Evolutionary conservation across 2,329 filamentous ascomycete species (phyloP).

Genomic region (Phaeosphaeriaceae sp.): DNA sequence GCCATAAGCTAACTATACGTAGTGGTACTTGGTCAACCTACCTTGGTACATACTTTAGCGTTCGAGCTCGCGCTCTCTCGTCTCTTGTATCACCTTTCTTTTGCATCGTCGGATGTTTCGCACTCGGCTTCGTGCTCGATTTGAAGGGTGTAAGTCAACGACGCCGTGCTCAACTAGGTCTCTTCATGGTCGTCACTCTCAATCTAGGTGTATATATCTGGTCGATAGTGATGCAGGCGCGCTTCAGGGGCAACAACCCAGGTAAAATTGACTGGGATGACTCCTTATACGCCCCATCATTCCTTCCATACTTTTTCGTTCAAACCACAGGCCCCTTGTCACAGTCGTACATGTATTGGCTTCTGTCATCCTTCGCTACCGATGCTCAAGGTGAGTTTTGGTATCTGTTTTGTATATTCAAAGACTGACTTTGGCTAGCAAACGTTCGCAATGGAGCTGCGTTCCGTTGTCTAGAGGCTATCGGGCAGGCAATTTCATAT

Average conservation of each 20-base stretch:
- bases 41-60: constrained; percentile 53
- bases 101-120: constrained; percentile 59
- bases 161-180: constrained; percentile 55
- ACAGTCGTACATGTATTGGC: constrained; percentile 43
- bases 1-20: background rate
- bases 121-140: constrained; percentile 64
- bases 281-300: constrained; percentile 50
- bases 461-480: constrained; percentile 36
- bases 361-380: constrained; percentile 38
- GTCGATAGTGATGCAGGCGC: constrained; percentile 57
- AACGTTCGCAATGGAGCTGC: constrained; percentile 35
- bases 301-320: constrained; percentile 58
- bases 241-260: constrained; percentile 49
- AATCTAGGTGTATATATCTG: constrained; percentile 59
- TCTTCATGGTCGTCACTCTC: constrained; percentile 54
- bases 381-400: constrained; percentile 27
- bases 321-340: constrained; percentile 50
- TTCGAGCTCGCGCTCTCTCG: constrained; percentile 54
- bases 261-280: constrained; percentile 58
- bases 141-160: constrained; percentile 68
- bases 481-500: constrained; percentile 37
- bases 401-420: background rate
- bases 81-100: constrained; percentile 58
- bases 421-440: constrained; percentile 15
- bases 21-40: constrained; percentile 57